Base-by-base conservation (phyloP, 495 filamentous ascomycete genomes). In the Penicillium desertorum region DNA sequence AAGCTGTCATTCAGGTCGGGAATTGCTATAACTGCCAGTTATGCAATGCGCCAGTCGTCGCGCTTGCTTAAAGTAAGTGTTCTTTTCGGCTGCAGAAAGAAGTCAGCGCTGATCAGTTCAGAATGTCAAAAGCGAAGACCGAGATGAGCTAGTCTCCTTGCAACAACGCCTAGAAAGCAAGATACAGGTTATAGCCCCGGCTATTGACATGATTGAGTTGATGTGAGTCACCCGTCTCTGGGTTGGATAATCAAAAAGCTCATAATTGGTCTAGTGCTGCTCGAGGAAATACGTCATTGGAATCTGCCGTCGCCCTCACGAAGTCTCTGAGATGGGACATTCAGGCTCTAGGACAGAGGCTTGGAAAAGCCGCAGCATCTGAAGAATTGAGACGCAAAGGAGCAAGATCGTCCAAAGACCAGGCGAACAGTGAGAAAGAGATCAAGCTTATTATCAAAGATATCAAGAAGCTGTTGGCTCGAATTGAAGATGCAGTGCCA, bases 401-500 rank as follows among this genome's bases (percentile, higher is more conserved):
- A 16, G 79, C 66, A 20, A 79, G 69, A 30, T 83, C 79, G 20
- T 68, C 77, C 16, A 78, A 74, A 59, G 76, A 70, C 61, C 79
- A 73, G 23, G 69, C 72, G 20, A 68, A 77, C 41, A 79, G 76
- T 52, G 77, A 81, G 39, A 75, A 77, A 20, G 85, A 94, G 68
- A 73, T 96, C 37, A 81, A 86, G 61, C 68, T 73, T 32, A 87
- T 96, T 46, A 84, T 91, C 50, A 70, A 72, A 22, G 90, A 91
- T 45, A 95, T 96, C 61, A 89, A 86, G 60, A 82, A 74, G 29
- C 72, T 99, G 16, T 81, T 98, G 9, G 67, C 67, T 19, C 83
- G 88, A 5, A 96, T 99, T 50, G 95, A 99, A 67, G 88, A 96
- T 69, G 89, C 92, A 22, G 91, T 99, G 17, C 93, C 94, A 5